Evolutionary conservation across 2,329 filamentous ascomycete genomes (phyloP).

Genomic region (Pezicula rhizophila): DNA sequence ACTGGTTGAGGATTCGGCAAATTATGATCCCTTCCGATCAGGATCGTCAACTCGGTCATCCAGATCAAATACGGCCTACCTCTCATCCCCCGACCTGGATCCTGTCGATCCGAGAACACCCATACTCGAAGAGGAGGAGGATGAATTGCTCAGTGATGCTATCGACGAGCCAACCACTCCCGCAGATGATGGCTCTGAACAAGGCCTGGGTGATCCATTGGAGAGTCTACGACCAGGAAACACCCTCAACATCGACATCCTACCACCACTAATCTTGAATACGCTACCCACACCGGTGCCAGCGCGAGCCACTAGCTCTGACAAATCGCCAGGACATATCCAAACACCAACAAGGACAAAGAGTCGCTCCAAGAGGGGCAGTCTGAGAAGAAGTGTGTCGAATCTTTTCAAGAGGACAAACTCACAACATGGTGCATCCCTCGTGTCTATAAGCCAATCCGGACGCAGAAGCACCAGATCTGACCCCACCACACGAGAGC

Average conservation of each 20-base stretch:
- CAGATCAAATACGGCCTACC: conserved; percentile 8
- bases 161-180: conserved; percentile 57
- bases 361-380: conserved; percentile 9
- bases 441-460: conserved; percentile 3
- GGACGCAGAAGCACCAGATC: conserved; percentile 10
- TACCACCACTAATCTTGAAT: neutral
- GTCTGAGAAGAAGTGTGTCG: conserved; percentile 13
- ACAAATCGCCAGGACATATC: neutral
- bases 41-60: no score
- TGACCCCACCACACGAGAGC: conserved; percentile 11
- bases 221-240: conserved; percentile 3
- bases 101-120: conserved; percentile 44
- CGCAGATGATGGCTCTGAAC: conserved; percentile 50
- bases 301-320: neutral
- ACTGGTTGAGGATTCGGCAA: no score
- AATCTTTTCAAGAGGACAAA: conserved; percentile 16
- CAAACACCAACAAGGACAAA: conserved; percentile 5
- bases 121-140: conserved; percentile 49
- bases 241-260: conserved; percentile 1
- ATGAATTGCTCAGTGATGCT: conserved; percentile 54
- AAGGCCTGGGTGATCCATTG: conserved; percentile 39
- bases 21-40: no score
- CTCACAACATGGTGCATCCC: conserved; percentile 6
- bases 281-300: neutral
- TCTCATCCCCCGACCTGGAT: conserved; percentile 20